Percentiles rank a stretch among this genome's conserved stretches.
phyloP scores from a whole-genome alignment of 75 land plant species.

The Cryptomeria japonica region DNA sequence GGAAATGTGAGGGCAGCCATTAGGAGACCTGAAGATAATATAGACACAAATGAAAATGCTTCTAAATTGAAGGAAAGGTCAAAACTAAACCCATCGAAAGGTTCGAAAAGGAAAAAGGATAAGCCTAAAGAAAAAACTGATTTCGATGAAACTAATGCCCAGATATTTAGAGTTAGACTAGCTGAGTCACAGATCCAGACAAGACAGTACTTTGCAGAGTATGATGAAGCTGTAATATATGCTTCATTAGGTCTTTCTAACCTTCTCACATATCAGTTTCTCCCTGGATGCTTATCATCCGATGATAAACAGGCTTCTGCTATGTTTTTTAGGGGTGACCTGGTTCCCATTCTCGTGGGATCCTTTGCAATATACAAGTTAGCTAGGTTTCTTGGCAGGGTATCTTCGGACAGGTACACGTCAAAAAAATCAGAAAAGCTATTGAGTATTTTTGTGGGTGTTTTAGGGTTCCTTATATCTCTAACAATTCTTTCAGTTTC shows the following conservation, averaged over 20 bases:
- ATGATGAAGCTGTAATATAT: constrained; percentile 29
- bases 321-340: constrained; percentile 19
- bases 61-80: neutral
- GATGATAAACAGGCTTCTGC: neutral
- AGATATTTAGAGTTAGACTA: constrained; percentile 68
- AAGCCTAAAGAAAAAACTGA: constrained; percentile 34
- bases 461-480: constrained; percentile 50
- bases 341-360: constrained; percentile 41
- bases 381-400: constrained; percentile 22
- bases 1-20: constrained; percentile 33
- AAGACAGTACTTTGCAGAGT: constrained; percentile 45
- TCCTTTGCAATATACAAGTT: constrained; percentile 28
- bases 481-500: constrained; percentile 18
- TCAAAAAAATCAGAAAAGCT: constrained; percentile 50
- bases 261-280: constrained; percentile 31
- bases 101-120: constrained; percentile 20
- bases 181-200: constrained; percentile 44
- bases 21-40: constrained; percentile 28
- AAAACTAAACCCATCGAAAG: neutral
- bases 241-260: constrained; percentile 27
- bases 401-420: constrained; percentile 53
- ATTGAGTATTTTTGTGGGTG: constrained; percentile 37
- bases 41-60: neutral
- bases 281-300: neutral
- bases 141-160: constrained; percentile 73